Percentiles rank a stretch among this genome's conserved stretches.
These are phyloP conservation scores for Nicotiana knightiana DNA, from an alignment of 257 asterid species.

Conservation along the genomic window DNA sequence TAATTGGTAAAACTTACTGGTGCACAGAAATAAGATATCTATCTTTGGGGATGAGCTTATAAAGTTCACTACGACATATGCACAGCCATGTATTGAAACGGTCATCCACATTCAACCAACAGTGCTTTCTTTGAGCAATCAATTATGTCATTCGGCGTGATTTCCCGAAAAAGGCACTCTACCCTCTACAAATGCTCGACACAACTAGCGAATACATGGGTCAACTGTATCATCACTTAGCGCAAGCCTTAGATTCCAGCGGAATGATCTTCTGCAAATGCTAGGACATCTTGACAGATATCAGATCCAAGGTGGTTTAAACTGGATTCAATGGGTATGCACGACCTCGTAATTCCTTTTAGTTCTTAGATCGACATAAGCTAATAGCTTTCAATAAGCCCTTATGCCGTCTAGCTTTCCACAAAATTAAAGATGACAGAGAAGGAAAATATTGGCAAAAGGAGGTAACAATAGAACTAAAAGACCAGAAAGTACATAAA, in stretches of 20 bases:
- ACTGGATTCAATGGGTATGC: conserved; percentile 96
- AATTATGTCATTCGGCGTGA: conserved; percentile 76
- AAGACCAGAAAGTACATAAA: no score
- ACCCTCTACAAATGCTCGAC: no score
- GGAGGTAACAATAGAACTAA: no score
- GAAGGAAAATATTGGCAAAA: no score
- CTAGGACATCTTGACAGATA: conserved; percentile 74
- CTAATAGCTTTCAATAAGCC: no score
- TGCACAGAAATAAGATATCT: conserved; percentile 72
- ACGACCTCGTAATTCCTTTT: conserved; percentile 85
- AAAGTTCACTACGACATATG: conserved; percentile 61
- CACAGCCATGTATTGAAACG: conserved; percentile 89
- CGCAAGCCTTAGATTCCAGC: no score
- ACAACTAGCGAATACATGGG: no score
- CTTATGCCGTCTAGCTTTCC: no score
- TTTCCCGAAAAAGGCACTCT: conserved; percentile 24
- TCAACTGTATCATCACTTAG: no score
- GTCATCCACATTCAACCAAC: conserved; percentile 96
- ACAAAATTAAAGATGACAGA: no score
- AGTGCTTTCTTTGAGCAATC: conserved; percentile 75
- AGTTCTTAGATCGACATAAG: background rate
- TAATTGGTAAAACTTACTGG: conserved; percentile 35
- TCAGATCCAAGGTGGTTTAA: conserved; percentile 90
- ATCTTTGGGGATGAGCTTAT: conserved; percentile 67
- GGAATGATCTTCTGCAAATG: conserved; percentile 26